A percentile compares a stretch with the other conserved stretches of the same genome.
These are phyloP conservation scores for Huntiella savannae DNA, from an alignment of 2,329 filamentous ascomycete species.

Conservation along the genomic window DNA sequence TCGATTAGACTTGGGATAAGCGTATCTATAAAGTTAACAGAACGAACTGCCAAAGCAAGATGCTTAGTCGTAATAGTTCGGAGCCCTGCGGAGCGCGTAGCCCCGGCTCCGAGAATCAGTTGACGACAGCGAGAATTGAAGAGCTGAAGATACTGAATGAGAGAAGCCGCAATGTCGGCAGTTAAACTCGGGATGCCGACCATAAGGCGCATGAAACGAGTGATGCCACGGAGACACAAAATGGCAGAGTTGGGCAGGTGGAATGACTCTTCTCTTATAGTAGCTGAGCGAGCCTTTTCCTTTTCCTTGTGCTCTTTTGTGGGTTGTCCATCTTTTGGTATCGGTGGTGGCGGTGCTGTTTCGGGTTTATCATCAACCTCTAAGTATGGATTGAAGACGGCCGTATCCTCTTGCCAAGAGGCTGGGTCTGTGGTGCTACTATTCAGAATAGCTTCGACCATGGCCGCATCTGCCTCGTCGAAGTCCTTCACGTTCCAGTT, in stretches of 20 bases:
- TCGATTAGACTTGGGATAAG: conserved; percentile 81
- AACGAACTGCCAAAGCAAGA: conserved; percentile 76
- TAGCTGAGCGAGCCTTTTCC: conserved; percentile 49
- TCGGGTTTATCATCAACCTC: conserved; percentile 20
- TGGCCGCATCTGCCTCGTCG: conserved; percentile 35
- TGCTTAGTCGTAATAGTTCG: conserved; percentile 96
- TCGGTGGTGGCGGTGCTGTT: conserved; percentile 18
- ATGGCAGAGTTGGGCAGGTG: conserved; percentile 72
- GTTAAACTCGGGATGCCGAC: conserved; percentile 78
- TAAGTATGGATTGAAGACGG: conserved; percentile 34
- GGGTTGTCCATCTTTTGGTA: conserved; percentile 32
- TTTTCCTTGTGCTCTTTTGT: conserved; percentile 31
- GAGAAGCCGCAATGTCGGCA: conserved; percentile 55
- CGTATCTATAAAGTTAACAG: conserved; percentile 69
- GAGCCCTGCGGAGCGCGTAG: conserved; percentile 69
- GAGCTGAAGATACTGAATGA: conserved; percentile 72
- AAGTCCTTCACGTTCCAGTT: conserved; percentile 68
- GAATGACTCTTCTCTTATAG: conserved; percentile 69
- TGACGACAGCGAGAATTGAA: conserved; percentile 97
- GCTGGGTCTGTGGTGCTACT: conserved; percentile 52
- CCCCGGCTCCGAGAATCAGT: conserved; percentile 84
- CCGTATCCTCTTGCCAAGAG: conserved; percentile 43
- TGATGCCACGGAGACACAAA: conserved; percentile 61
- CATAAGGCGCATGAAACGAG: conserved; percentile 66
- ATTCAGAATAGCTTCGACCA: conserved; percentile 46